Percentiles rank a stretch among this genome's conserved stretches.
These are phyloP conservation scores for Magnaporthiopsis incrustans DNA, from an alignment of 2,329 filamentous ascomycete species.

Conservation along the genomic window DNA sequence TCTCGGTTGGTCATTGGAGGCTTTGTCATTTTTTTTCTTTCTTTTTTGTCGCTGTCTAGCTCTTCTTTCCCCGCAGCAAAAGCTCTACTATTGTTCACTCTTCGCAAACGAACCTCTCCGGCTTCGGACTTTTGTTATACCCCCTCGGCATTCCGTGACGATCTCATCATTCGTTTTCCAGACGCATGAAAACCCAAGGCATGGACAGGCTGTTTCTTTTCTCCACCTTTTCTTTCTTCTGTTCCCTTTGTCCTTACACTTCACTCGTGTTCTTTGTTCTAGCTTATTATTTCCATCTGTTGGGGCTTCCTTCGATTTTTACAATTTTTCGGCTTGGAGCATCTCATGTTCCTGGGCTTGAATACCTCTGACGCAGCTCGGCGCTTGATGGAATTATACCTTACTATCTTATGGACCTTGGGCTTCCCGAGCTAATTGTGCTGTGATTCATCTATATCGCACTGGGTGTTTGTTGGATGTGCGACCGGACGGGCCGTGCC, in stretches of 20 bases:
- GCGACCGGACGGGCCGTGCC: neutral
- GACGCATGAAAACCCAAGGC: conserved; percentile 7
- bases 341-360: neutral
- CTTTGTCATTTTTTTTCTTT: conserved; percentile 7
- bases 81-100: conserved; percentile 9
- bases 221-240: neutral
- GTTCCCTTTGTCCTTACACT: conserved; percentile 11
- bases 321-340: conserved; percentile 22
- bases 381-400: neutral
- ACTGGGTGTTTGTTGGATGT: conserved; percentile 9
- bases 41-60: too few relatives aligned
- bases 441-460: neutral
- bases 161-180: conserved; percentile 5
- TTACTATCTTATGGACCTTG: neutral
- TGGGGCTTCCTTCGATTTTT: conserved; percentile 13
- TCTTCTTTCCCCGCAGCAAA: neutral
- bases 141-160: conserved; percentile 4
- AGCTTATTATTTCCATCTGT: conserved; percentile 8
- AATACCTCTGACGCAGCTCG: neutral
- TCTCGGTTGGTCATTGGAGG: neutral
- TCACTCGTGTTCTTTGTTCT: conserved; percentile 7
- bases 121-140: conserved; percentile 5
- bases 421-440: neutral
- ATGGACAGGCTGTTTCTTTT: conserved; percentile 11
- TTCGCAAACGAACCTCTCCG: neutral